Base-by-base conservation (phyloP, 2,329 filamentous ascomycete species). In the Xylaria sp. region DNA sequence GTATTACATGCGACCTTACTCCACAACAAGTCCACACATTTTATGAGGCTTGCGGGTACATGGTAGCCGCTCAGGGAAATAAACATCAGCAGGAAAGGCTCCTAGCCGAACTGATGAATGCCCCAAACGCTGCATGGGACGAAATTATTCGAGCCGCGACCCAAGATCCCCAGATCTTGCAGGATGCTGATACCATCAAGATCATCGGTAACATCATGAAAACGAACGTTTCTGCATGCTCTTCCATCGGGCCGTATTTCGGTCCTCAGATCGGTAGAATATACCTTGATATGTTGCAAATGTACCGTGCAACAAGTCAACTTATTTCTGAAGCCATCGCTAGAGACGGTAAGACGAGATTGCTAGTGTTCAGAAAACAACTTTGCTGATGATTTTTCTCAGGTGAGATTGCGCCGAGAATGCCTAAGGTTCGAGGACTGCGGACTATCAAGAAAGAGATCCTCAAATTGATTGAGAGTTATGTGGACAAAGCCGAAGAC, bases 121-220 rank as follows among this genome's bases (percentile, higher is more conserved):
- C 96, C 51, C 95, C 95, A 23, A 99, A 99, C 73, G 84, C 87
- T 37, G 96, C 95, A 19, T 99, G 95, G 95, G 93, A 97, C 74
- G 87, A 90, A 72, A 97, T 99, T 71, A 99, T 99, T 74, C 87
- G 87, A 69, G 87, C 90, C 73, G 95, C 95, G 23, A 95, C 92
- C 56, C 84, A 90, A 63, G 89, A 97, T 74, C 92, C 95, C 0
- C 85, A 88, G 21, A 93, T 95, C 68, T 83, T 99, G 11, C 92
- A 98, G 76, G 93, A 98, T 72, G 83, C 89, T 10, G 93, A 99
- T 70, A 96, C 93, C 0, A 98, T 99, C 81, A 99, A 99, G 82
- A 89, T 99, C 68, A 93, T 99, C 65, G 95, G 95, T 68, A 99
- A 99, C 79, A 97, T 99, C 75, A 99, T 99, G 95, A 99, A 99